Percentiles rank a stretch among this genome's conserved stretches.
Evolutionary conservation across 1,284 basidiomycete species (phyloP).

Genomic region (Microbotryum violaceum): DNA sequence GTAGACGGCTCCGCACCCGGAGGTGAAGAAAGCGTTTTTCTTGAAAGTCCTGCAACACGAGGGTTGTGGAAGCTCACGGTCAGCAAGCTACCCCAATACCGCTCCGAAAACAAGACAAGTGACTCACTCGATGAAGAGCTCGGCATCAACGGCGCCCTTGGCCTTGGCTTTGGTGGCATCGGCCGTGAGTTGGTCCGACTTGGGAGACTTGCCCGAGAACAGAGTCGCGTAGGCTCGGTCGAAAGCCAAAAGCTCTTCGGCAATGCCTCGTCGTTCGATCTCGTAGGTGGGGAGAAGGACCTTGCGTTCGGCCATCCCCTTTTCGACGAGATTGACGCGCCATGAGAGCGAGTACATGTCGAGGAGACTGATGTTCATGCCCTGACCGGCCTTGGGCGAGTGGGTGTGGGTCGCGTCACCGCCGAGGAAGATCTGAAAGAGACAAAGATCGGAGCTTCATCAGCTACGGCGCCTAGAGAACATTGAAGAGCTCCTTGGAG

Average conservation of each 20-base stretch:
- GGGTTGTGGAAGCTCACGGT: neutral
- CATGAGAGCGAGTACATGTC: slow-evolving; percentile 44
- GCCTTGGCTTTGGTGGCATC: slow-evolving; percentile 27
- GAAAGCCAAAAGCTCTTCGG: slow-evolving; percentile 43
- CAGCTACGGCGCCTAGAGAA: too few relatives aligned
- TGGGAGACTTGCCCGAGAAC: slow-evolving; percentile 37
- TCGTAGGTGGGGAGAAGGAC: slow-evolving; percentile 43
- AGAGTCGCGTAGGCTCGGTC: slow-evolving; percentile 42
- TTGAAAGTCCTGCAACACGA: slow-evolving; percentile 29
- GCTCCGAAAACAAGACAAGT: neutral
- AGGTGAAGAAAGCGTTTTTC: slow-evolving; percentile 36
- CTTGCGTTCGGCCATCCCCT: slow-evolving; percentile 40
- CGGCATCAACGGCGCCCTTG: slow-evolving; percentile 33
- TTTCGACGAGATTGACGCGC: slow-evolving; percentile 44
- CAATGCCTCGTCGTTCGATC: slow-evolving; percentile 41
- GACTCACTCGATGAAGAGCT: slow-evolving; percentile 32
- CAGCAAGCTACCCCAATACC: neutral
- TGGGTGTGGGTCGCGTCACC: slow-evolving; percentile 45
- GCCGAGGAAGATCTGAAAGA: slow-evolving; percentile 38
- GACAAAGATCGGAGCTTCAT: too few relatives aligned
- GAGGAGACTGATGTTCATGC: slow-evolving; percentile 45
- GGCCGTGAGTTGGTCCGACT: slow-evolving; percentile 29
- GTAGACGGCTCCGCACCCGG: slow-evolving; percentile 38
- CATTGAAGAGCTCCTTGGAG: too few relatives aligned
- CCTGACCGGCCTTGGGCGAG: slow-evolving; percentile 42